Conservation (phyloP, 129 eudicot genomes). For the Tanacetum coccineum region DNA sequence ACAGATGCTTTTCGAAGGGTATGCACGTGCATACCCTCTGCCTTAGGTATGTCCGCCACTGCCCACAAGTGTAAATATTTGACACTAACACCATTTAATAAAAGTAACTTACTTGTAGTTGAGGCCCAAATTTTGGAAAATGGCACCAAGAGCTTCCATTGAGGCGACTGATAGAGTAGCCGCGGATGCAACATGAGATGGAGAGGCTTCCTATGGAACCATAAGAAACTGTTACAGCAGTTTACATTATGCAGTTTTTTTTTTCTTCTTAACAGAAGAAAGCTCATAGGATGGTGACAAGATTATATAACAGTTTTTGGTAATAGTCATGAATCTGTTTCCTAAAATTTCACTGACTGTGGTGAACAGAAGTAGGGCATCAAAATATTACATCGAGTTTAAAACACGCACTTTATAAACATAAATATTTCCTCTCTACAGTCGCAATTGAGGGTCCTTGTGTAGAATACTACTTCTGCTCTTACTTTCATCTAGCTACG, state of each 20-base stretch:
- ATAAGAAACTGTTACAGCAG: constrained; percentile 1
- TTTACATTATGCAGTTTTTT: constrained; percentile 1
- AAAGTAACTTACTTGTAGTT: constrained; percentile 57
- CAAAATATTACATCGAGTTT: too few species aligned
- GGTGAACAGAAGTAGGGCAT: too few species aligned
- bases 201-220: constrained; percentile 67
- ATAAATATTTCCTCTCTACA: too few species aligned
- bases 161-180: constrained; percentile 91
- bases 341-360: not conserved
- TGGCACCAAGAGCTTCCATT: constrained; percentile 78
- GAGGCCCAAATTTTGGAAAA: constrained; percentile 67
- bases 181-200: constrained; percentile 93
- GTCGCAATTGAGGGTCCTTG: too few species aligned
- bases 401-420: too few species aligned
- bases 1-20: too few species aligned
- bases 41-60: too few species aligned
- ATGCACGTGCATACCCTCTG: too few species aligned
- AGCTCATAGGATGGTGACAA: not conserved
- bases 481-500: too few species aligned
- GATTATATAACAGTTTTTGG: not conserved
- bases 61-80: not conserved
- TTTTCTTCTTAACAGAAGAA: not conserved
- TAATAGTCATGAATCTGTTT: not conserved
- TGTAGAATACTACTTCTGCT: too few species aligned
- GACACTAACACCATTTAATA: not conserved